Evolutionary conservation across 1,284 basidiomycete species (phyloP), one percentile per base, ranked within the genome.

Genomic region (Moniliella sp.): DNA sequence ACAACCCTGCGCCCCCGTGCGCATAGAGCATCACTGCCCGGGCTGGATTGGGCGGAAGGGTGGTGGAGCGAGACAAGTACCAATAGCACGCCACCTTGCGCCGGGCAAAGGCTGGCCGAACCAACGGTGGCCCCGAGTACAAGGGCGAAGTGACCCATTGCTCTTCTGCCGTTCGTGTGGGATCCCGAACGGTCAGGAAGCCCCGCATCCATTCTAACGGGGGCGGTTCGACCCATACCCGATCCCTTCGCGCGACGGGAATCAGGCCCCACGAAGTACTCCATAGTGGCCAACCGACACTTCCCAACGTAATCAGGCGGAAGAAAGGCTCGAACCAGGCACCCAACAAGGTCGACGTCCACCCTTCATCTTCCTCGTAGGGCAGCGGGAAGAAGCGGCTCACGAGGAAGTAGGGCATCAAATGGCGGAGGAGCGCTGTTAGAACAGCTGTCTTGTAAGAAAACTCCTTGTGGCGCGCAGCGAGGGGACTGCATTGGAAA

Each of bases 1-100:
- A 52, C 17, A 57, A 50, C 12, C 46, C 50, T 3, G 54, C 54
- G 4, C 54, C 54, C 14, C 54, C 54, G 34, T 57, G 30, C 45
- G 56, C 51, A 44, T 51, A 57, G 31, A 53, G 42, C n/a, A 54
- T n/a, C n/a, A 57, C 53, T 2, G 43, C 42, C 2, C 43, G 25
- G 17, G 18, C 30, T 9, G 40, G 42, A 31, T 45, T 35, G 2
- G 40, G 35, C 1, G 46, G 46, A 23, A 39, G 35, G 2, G 37
- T 13, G 17, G 39, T 34, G 11, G 37, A 33, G 27, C 42, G 37
- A 36, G 45, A 40, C 31, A 53, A 51, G 40, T 51, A 57, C 54
- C 54, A 57, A 27, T 50, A 42, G 2, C 37, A 46, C 15, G 46
- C 39, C 4, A 47, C 29, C 27, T 44, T 41, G 25, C 39, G 40